Conservation (phyloP, 305 asterid species). For the Solanum hybrid region DNA sequence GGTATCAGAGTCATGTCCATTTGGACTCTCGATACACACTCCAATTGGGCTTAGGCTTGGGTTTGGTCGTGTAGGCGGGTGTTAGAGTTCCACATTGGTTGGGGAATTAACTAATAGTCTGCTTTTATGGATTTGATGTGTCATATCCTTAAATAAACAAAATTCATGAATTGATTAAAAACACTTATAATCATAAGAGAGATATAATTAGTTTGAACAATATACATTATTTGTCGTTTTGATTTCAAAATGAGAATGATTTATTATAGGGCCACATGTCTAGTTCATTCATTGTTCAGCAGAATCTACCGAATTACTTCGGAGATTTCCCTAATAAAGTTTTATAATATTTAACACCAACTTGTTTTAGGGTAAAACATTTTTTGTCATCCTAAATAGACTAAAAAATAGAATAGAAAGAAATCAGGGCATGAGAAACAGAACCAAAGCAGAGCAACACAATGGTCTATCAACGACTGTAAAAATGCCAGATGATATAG, state of each 20-base stretch:
- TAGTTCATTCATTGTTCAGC: neutral
- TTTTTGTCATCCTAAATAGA: neutral
- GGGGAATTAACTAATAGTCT: neutral
- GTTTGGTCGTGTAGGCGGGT: neutral
- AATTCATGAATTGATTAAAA: too few species aligned
- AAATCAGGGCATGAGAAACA: neutral
- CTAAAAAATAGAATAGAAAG: neutral
- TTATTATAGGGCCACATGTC: neutral
- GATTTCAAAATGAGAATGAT: neutral
- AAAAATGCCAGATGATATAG: neutral
- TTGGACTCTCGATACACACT: neutral
- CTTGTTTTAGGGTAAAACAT: neutral
- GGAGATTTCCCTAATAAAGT: neutral
- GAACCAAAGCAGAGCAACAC: neutral
- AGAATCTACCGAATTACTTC: neutral
- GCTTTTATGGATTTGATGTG: neutral
- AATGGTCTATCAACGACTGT: neutral
- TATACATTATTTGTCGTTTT: neutral
- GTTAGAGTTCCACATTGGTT: too few species aligned
- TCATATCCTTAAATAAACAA: neutral
- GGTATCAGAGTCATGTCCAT: neutral
- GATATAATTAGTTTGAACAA: neutral
- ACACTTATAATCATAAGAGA: neutral
- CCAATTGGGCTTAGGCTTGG: neutral
- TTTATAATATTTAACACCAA: neutral